Evolutionary conservation across 2,329 filamentous ascomycete species (phyloP), one percentile per base, ranked within the genome.

Genomic region (Stagonosporopsis cucurbitacearum): DNA sequence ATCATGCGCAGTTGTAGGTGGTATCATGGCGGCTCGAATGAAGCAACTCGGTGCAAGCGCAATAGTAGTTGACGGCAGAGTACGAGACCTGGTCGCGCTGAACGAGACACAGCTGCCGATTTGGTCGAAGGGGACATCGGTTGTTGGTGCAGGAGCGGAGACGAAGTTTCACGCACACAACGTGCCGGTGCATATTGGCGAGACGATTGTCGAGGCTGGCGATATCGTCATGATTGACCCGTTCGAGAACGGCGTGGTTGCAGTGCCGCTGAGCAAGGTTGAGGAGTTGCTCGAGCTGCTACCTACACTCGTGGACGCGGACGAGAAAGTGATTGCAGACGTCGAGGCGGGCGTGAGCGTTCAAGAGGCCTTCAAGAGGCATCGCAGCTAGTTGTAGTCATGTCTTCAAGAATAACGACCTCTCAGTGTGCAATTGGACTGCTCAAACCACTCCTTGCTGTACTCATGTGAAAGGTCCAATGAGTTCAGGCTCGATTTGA

Each of bases 21-120:
- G 89, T 17, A 90, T 92, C 61, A 89, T 92, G 83, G 89, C 88
- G 5, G 78, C 84, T 26, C 80, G 89, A 19, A 89, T 92, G 82
- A 85, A 86, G 65, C 71, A 82, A 13, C 79, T 87, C 11, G 83
- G 84, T 13, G 84, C 84, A 17, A 79, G 80, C 62, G 88, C 82
- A 2, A 81, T 88, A 11, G 76, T 92, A n/a, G 86, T 91, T 7
- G 82, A 86, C 62, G 89, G 89, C 1, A 78, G 89, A 35, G 84
- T 88, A 6, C 80, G 89, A 58, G 90, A 92, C 76, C 66, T 91
- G 17, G 77, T 75, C 15, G 86, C 89, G 67, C 72, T 91, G 55
- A 79, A 77, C 50, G 79, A 72, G 15, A 82, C 83, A 11, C 80
- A 78, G 30, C 66, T 90, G 32, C 84, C 86, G 36, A 85, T 88